A percentile compares a stretch with the other conserved stretches of the same genome.
Conservation (phyloP, 1,284 basidiomycete species). For the Sanghuangporus sanghuang region DNA sequence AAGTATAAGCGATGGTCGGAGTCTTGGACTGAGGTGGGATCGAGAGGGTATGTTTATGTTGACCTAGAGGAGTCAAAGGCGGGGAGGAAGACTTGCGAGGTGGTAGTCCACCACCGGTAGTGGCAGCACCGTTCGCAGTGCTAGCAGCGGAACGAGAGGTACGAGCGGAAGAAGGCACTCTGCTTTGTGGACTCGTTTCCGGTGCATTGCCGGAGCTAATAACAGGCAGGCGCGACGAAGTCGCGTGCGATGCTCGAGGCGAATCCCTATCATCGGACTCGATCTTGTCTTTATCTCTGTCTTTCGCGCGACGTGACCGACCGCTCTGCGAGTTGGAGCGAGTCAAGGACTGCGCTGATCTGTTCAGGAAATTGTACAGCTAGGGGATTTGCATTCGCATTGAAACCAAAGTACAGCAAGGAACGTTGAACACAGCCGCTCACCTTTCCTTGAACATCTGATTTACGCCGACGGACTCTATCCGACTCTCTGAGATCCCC, state of each 20-base stretch:
- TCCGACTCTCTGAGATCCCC: conserved; percentile 7
- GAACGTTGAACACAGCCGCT: not conserved
- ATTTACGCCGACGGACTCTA: conserved; percentile 12
- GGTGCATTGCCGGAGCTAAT: not conserved
- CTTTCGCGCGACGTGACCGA: conserved; percentile 9
- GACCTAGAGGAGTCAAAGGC: not conserved
- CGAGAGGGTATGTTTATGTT: not conserved
- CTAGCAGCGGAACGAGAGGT: not conserved
- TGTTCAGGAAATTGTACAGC: conserved; percentile 16
- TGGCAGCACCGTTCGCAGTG: not conserved
- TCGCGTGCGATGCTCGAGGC: conserved; percentile 8
- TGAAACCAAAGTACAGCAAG: not conserved
- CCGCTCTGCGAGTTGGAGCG: conserved; percentile 16
- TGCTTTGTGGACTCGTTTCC: not conserved
- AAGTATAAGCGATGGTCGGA: conserved; percentile 1
- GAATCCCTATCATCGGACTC: not conserved
- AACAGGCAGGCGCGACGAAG: conserved; percentile 9
- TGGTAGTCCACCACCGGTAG: not conserved
- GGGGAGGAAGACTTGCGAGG: conserved; percentile 3
- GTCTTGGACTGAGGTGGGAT: not conserved
- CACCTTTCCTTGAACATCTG: conserved; percentile 16
- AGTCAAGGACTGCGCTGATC: conserved; percentile 13
- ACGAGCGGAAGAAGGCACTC: not conserved
- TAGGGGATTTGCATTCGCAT: too few species aligned
- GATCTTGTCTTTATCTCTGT: not conserved